These are phyloP conservation scores for Coleophoma crateriformis DNA, from an alignment of 2,329 filamentous ascomycete genomes.

Conservation along the genomic window DNA sequence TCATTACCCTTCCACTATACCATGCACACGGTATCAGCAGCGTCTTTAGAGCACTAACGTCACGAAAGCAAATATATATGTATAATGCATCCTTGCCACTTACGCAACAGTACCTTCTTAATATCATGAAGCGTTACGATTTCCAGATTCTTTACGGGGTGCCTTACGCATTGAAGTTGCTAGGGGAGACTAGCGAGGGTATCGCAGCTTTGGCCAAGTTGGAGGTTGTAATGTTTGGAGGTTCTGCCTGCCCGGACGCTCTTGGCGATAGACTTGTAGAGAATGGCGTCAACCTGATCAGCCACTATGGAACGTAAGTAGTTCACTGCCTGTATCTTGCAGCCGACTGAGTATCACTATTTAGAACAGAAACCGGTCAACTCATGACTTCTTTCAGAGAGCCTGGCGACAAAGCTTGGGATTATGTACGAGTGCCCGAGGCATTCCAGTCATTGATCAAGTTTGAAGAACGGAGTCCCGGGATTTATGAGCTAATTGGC, in stretches of 20 bases:
- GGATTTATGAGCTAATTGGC: constrained; percentile 23
- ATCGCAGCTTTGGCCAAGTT: constrained; percentile 38
- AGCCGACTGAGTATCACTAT: constrained; percentile 32
- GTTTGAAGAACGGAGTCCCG: constrained; percentile 20
- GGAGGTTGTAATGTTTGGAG: constrained; percentile 51
- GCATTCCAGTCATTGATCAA: constrained; percentile 6
- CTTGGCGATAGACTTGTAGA: constrained; percentile 47
- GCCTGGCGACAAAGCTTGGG: constrained; percentile 50
- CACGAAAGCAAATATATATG: constrained; percentile 42
- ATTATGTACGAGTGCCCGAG: constrained; percentile 40
- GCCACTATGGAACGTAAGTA: constrained; percentile 50
- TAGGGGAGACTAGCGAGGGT: constrained; percentile 52
- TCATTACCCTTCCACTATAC: constrained; percentile 51
- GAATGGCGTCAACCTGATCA: constrained; percentile 46
- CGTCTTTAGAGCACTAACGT: constrained; percentile 45
- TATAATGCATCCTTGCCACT: constrained; percentile 50
- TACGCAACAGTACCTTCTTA: constrained; percentile 40
- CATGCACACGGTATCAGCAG: constrained; percentile 53
- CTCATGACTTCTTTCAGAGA: constrained; percentile 51
- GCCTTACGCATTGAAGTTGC: constrained; percentile 57
- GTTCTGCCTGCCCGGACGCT: constrained; percentile 52
- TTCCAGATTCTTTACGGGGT: constrained; percentile 54
- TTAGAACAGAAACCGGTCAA: constrained; percentile 51
- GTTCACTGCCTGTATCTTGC: not conserved
- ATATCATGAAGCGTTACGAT: constrained; percentile 33